Conservation (phyloP, 108 stramenopile genomes). For the Conticribra guillardii region DNA sequence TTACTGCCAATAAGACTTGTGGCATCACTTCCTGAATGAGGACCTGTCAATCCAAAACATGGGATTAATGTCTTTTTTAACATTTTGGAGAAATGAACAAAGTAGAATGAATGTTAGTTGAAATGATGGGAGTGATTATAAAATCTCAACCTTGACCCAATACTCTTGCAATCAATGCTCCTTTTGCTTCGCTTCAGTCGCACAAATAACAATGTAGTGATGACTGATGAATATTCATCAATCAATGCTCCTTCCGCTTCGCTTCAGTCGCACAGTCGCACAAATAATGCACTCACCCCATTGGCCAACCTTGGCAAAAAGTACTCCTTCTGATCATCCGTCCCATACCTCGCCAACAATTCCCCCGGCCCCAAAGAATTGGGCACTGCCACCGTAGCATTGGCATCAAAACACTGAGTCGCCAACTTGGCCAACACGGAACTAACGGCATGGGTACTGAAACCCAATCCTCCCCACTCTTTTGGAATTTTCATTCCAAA, state of each 20-base stretch:
- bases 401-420: conserved; percentile 90
- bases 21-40: conserved; percentile 95
- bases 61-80: conserved; percentile 98
- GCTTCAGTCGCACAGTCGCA: too few species aligned
- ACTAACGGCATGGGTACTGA: conserved; percentile 93
- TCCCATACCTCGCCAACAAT: conserved; percentile 93
- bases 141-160: too few species aligned
- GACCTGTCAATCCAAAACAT: conserved; percentile 98
- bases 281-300: too few species aligned
- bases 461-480: conserved; percentile 96
- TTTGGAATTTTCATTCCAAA: conserved; percentile 97
- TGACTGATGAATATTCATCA: too few species aligned
- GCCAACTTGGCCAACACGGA: conserved; percentile 89
- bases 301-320: conserved; percentile 93
- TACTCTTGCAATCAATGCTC: too few species aligned
- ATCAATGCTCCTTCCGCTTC: too few species aligned
- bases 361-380: conserved; percentile 98
- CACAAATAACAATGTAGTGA: too few species aligned
- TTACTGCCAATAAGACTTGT: conserved; percentile 93
- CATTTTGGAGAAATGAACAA: too few species aligned
- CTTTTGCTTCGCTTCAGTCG: too few species aligned
- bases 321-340: conserved; percentile 93
- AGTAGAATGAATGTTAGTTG: too few species aligned
- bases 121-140: too few species aligned
- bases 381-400: conserved; percentile 97